These are phyloP conservation scores for Blastocystis sp. DNA, from an alignment of 352 stramenopile species.

Conservation along the genomic window DNA sequence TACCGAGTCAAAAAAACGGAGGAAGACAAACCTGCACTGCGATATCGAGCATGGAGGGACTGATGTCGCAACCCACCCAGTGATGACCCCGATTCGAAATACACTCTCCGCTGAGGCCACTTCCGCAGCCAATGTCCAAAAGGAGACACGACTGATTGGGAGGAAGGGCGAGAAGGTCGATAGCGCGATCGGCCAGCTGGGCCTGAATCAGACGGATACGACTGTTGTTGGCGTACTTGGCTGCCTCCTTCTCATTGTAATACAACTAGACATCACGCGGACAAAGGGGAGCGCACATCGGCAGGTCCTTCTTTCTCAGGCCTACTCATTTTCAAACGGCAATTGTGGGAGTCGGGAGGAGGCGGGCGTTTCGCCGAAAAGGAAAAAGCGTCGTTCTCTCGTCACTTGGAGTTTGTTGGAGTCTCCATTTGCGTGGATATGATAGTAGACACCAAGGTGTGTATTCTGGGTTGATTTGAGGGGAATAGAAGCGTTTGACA, in stretches of 20 bases:
- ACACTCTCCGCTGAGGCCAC: constrained; percentile 79
- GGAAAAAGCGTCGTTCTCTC: no score
- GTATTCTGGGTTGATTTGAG: no score
- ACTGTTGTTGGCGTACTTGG: constrained; percentile 81
- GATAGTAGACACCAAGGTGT: no score
- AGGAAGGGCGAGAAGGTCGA: constrained; percentile 89
- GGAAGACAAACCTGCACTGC: constrained; percentile 77
- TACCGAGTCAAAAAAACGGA: constrained; percentile 52
- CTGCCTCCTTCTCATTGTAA: constrained; percentile 79
- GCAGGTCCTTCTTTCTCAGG: constrained; percentile 28
- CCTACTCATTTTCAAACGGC: neutral
- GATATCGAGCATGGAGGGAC: constrained; percentile 91
- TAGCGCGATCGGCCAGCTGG: constrained; percentile 84
- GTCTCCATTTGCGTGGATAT: no score
- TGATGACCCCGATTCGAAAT: constrained; percentile 77
- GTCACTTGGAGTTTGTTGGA: no score
- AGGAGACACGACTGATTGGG: constrained; percentile 74
- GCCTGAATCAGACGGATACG: constrained; percentile 82
- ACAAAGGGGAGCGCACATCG: neutral
- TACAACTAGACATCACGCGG: constrained; percentile 66
- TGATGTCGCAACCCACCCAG: constrained; percentile 95
- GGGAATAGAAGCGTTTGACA: constrained; percentile 8
- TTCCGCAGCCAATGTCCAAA: constrained; percentile 89
- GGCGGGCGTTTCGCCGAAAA: no score
- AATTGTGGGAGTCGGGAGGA: neutral